These are phyloP conservation scores for Rhodotorula sp. DNA, from an alignment of 1,284 basidiomycete species.

Conservation along the genomic window DNA sequence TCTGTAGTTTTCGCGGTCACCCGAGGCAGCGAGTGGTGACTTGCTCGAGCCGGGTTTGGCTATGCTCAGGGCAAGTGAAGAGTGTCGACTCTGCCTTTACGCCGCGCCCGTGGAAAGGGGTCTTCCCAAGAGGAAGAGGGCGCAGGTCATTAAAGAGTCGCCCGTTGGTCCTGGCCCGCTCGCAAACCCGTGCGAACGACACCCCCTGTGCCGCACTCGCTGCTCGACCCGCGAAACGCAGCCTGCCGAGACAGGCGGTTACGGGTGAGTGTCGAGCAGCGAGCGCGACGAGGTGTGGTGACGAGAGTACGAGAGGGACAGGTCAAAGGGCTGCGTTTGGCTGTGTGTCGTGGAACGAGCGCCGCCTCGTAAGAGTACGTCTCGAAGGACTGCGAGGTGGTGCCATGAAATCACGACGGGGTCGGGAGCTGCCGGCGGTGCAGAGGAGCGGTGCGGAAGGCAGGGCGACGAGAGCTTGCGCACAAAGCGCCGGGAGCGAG, in stretches of 20 bases:
- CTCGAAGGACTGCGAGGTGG: neutral
- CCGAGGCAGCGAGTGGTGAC: neutral
- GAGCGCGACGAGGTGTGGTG: neutral
- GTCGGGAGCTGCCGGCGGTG: neutral
- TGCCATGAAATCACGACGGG: slow-evolving; percentile 7
- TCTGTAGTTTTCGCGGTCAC: slow-evolving; percentile 12
- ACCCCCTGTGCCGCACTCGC: slow-evolving; percentile 4
- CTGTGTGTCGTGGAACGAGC: slow-evolving; percentile 4
- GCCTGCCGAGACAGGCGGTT: neutral
- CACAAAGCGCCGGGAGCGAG: neutral
- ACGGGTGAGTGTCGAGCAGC: neutral
- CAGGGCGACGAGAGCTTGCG: neutral
- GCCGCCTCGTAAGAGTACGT: neutral
- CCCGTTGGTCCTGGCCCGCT: neutral
- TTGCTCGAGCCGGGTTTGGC: slow-evolving; percentile 1
- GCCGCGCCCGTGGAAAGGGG: neutral
- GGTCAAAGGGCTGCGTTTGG: neutral
- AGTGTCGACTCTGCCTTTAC: slow-evolving; percentile 38
- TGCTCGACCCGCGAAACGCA: neutral
- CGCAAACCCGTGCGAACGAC: neutral
- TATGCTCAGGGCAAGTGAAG: neutral
- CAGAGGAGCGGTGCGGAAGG: neutral
- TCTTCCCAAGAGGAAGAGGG: neutral
- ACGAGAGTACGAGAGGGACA: neutral
- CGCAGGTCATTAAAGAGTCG: slow-evolving; percentile 19